Evolutionary conservation across 768 basidiomycete species (phyloP).

Genomic region (Kwoniella pini): DNA sequence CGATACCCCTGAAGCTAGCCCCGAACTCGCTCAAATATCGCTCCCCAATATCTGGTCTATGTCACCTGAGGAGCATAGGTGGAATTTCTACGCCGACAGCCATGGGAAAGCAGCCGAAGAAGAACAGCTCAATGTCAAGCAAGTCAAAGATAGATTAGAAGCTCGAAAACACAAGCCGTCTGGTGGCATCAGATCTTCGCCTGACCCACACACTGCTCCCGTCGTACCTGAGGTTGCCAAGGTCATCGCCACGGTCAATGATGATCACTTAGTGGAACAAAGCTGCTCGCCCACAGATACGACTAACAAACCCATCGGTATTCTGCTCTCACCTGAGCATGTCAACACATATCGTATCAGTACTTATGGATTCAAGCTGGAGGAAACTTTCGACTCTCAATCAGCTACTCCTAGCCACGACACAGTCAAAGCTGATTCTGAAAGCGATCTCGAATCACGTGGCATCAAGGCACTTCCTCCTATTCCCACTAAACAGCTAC

Average conservation of each 20-base stretch:
- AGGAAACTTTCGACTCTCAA: constrained; percentile 10
- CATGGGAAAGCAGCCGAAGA: background rate
- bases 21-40: background rate
- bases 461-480: background rate
- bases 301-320: too few species aligned
- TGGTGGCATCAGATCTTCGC: too few species aligned
- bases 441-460: too few species aligned
- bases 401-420: background rate
- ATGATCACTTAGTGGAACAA: too few species aligned
- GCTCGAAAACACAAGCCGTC: background rate
- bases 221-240: too few species aligned
- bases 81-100: background rate
- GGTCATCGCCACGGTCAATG: too few species aligned
- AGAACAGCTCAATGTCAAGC: background rate
- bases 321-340: too few species aligned
- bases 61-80: background rate
- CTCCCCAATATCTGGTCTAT: background rate
- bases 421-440: background rate
- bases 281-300: too few species aligned
- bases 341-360: background rate
- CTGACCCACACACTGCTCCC: too few species aligned
- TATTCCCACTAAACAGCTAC: background rate
- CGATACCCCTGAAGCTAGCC: too few species aligned
- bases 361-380: constrained; percentile 14
- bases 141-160: background rate